phyloP scores from a whole-genome alignment of 1,284 basidiomycete genomes.

The Melanopsichium pennsylvanicum region DNA sequence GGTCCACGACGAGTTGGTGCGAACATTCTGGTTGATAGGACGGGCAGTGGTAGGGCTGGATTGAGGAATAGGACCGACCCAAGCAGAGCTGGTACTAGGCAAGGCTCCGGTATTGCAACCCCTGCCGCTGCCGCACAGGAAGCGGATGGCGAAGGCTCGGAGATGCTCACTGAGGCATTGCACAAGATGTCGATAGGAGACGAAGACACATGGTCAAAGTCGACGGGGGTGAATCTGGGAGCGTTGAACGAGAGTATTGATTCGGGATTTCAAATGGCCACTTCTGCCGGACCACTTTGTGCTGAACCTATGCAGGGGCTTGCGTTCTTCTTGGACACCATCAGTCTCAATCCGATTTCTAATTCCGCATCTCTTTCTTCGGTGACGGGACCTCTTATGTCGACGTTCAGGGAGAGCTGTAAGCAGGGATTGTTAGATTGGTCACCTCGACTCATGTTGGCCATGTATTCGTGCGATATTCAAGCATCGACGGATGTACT shows the following conservation, averaged over 20 bases:
- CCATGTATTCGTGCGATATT: constrained; percentile 99
- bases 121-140: background rate
- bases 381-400: constrained; percentile 86
- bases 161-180: constrained; percentile 28
- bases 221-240: constrained; percentile 6
- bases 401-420: constrained; percentile 86
- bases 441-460: constrained; percentile 95
- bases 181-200: constrained; percentile 20
- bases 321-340: constrained; percentile 84
- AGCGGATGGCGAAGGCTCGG: background rate
- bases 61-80: constrained; percentile 38
- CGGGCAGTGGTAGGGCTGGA: constrained; percentile 41
- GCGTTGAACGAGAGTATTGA: constrained; percentile 72
- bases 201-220: background rate
- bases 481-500: constrained; percentile 97
- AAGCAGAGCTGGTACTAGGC: constrained; percentile 10
- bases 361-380: constrained; percentile 76
- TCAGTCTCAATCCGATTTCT: constrained; percentile 63
- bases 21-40: constrained; percentile 80
- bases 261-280: constrained; percentile 92
- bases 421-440: constrained; percentile 89
- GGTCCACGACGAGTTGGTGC: constrained; percentile 87
- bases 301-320: constrained; percentile 93
- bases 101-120: constrained; percentile 31
- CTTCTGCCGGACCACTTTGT: constrained; percentile 91